Percentiles rank a stretch among this genome's conserved stretches.
Conservation (phyloP, 2,329 filamentous ascomycete species). For the Nigrograna mackinnonii region DNA sequence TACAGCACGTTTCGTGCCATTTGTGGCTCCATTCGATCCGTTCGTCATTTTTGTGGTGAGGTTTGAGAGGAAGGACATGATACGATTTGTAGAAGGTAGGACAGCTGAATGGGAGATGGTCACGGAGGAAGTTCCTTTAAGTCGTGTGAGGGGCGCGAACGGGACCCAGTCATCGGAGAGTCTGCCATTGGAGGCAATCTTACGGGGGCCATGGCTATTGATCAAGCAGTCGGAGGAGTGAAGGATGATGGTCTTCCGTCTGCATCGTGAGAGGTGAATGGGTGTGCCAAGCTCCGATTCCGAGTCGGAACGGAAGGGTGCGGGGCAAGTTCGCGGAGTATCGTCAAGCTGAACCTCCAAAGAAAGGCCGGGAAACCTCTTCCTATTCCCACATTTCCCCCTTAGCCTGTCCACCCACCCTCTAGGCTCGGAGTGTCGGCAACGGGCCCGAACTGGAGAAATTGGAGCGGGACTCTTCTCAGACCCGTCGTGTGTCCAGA, state of each 20-base stretch:
- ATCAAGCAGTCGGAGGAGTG: neutral
- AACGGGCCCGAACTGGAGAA: no score
- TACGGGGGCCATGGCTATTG: neutral
- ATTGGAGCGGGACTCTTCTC: no score
- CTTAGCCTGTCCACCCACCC: neutral
- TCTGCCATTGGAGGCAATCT: no score
- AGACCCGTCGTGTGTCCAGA: no score
- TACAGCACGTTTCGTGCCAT: constrained; percentile 18
- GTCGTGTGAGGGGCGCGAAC: neutral
- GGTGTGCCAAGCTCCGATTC: constrained; percentile 11
- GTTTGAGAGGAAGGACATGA: constrained; percentile 6
- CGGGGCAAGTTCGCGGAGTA: no score
- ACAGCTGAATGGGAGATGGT: neutral
- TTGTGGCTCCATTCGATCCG: constrained; percentile 3
- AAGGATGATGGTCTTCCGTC: constrained; percentile 12
- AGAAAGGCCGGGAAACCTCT: constrained; percentile 11
- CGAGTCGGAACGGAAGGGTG: constrained; percentile 3
- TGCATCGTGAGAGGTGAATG: constrained; percentile 4
- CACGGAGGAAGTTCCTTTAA: constrained; percentile 3
- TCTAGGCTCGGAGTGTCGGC: constrained; percentile 14
- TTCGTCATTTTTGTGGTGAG: constrained; percentile 1
- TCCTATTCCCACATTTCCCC: constrained; percentile 4
- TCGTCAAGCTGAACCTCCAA: constrained; percentile 6
- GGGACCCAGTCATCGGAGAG: no score
- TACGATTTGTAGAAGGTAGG: no score